Evolutionary conservation across 352 stramenopile genomes (phyloP).

Genomic region (Pythium sukuiense): DNA sequence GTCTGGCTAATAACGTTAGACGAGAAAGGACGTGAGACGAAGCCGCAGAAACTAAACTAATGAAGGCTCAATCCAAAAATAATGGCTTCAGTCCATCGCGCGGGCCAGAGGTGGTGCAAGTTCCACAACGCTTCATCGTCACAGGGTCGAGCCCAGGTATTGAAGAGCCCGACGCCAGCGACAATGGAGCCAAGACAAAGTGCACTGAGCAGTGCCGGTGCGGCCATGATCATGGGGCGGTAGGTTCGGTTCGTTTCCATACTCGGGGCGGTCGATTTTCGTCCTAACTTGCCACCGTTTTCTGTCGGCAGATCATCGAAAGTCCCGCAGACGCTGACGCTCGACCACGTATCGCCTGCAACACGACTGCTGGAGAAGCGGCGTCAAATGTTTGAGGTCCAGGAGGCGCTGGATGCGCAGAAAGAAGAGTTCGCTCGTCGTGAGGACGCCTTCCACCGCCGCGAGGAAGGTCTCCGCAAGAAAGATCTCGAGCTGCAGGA

Average conservation of each 20-base stretch:
- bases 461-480: conserved; percentile 91
- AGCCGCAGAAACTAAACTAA: conserved; percentile 1
- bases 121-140: too few relatives aligned
- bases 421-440: conserved; percentile 92
- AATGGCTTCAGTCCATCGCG: neutral
- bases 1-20: neutral
- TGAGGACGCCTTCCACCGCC: conserved; percentile 91
- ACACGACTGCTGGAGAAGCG: conserved; percentile 93
- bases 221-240: conserved; percentile 72
- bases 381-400: conserved; percentile 94
- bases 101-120: too few relatives aligned
- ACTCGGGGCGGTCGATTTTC: conserved; percentile 37
- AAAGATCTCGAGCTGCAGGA: conserved; percentile 95
- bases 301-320: conserved; percentile 31
- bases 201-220: conserved; percentile 56
- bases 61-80: neutral
- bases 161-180: too few relatives aligned
- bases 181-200: conserved; percentile 55
- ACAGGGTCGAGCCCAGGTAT: too few relatives aligned
- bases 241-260: conserved; percentile 11
- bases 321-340: conserved; percentile 86
- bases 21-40: neutral
- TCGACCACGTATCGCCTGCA: conserved; percentile 92
- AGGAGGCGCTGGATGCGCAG: conserved; percentile 92
- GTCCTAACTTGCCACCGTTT: neutral